Evolutionary conservation across 2,329 filamentous ascomycete genomes (phyloP).

Genomic region (Penicillium sp.): DNA sequence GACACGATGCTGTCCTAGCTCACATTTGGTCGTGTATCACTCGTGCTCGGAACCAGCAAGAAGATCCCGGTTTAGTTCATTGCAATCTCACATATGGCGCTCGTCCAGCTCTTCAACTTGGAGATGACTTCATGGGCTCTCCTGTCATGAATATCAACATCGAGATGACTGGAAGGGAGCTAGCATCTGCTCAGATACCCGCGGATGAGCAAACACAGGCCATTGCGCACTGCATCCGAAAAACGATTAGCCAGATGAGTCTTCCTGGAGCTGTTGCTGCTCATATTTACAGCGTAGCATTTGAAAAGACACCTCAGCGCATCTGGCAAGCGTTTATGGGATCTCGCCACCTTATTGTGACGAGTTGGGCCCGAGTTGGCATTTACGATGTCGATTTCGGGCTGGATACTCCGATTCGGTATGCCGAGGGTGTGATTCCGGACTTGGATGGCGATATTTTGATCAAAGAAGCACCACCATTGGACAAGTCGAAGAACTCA

Average conservation of each 20-base stretch:
- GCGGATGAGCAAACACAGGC: neutral
- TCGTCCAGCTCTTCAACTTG: slow-evolving; percentile 10
- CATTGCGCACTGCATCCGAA: slow-evolving; percentile 13
- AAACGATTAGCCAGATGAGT: slow-evolving; percentile 14
- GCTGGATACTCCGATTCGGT: slow-evolving; percentile 19
- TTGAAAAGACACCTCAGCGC: slow-evolving; percentile 17
- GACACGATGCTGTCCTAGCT: slow-evolving; percentile 52
- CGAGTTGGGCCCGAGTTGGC: slow-evolving; percentile 19
- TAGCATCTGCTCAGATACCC: slow-evolving; percentile 6
- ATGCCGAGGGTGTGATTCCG: slow-evolving; percentile 21
- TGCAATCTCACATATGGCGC: slow-evolving; percentile 17
- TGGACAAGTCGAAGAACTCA: neutral
- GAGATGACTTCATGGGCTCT: slow-evolving; percentile 14
- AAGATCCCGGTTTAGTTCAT: slow-evolving; percentile 11
- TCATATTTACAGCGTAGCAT: slow-evolving; percentile 18
- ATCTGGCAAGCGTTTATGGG: slow-evolving; percentile 24
- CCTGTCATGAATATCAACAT: slow-evolving; percentile 16
- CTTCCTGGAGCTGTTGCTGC: slow-evolving; percentile 8
- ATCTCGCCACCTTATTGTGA: slow-evolving; percentile 18
- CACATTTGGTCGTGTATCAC: slow-evolving; percentile 54
- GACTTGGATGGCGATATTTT: slow-evolving; percentile 24
- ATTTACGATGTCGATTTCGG: slow-evolving; percentile 23
- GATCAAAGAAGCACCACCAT: slow-evolving; percentile 26
- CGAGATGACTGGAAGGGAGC: slow-evolving; percentile 16
- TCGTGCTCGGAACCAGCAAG: slow-evolving; percentile 39